A percentile compares a stretch with the other conserved stretches of the same genome.
Evolutionary conservation across 441 rosid genomes (phyloP).

Genomic region (Populus hybrid): DNA sequence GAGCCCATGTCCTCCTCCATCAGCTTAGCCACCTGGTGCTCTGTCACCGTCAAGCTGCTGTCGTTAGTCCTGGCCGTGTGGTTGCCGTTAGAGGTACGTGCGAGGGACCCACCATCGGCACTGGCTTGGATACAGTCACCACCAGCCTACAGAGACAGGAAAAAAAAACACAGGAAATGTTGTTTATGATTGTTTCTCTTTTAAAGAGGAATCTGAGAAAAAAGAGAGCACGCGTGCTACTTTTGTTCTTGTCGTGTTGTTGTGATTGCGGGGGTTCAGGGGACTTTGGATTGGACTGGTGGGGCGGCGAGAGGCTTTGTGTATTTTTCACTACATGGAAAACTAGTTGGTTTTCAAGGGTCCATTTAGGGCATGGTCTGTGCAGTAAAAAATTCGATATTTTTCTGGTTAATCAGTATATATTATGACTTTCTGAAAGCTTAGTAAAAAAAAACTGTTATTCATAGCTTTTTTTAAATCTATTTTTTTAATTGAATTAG

Average conservation of each 20-base stretch:
- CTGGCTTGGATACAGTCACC: conserved; percentile 47
- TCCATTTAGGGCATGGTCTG: too few relatives aligned
- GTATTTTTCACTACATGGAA: too few relatives aligned
- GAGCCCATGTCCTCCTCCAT: conserved; percentile 97
- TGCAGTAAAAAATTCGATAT: too few relatives aligned
- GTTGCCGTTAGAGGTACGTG: conserved; percentile 27
- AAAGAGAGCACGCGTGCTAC: conserved; percentile 78
- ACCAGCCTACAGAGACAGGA: conserved; percentile 29
- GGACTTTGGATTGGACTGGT: not conserved
- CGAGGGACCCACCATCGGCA: conserved; percentile 23
- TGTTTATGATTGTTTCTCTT: not conserved
- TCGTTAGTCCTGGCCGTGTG: conserved; percentile 29
- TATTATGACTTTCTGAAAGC: too few relatives aligned
- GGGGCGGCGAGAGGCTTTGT: not conserved
- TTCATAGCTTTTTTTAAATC: too few relatives aligned
- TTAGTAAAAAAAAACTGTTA: too few relatives aligned
- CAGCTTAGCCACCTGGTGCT: conserved; percentile 83
- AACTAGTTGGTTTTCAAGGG: too few relatives aligned
- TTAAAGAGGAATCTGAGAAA: conserved; percentile 31
- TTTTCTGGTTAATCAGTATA: too few relatives aligned
- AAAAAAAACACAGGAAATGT: not conserved
- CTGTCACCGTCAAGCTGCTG: conserved; percentile 41
- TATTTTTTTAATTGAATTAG: too few relatives aligned
- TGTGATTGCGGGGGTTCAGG: conserved; percentile 17
- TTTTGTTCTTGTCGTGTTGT: conserved; percentile 46